Percentiles rank a stretch among this genome's conserved stretches.
Conservation (phyloP, 2,329 filamentous ascomycete genomes). For the Monilinia polystroma region DNA sequence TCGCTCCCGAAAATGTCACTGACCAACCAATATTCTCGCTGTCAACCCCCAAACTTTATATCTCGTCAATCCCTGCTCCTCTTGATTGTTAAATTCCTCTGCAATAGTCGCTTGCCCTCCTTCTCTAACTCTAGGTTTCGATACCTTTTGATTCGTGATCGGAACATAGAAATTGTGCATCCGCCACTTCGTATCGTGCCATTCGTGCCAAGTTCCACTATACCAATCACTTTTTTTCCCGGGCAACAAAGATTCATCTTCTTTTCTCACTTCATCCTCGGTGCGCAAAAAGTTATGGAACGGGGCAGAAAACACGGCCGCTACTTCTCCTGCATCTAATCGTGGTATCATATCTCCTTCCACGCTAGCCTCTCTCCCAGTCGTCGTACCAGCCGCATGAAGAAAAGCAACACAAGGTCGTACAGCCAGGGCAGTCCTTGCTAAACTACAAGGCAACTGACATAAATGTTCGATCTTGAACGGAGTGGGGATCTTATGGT, state of each 20-base stretch:
- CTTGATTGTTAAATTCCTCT: conserved; percentile 49
- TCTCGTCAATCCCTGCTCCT: conserved; percentile 48
- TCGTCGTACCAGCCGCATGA: conserved; percentile 53
- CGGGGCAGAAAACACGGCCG: conserved; percentile 87
- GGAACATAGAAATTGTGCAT: conserved; percentile 94
- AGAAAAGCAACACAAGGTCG: conserved; percentile 77
- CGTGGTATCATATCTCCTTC: conserved; percentile 74
- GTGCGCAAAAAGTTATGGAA: conserved; percentile 77
- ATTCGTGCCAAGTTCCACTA: conserved; percentile 75
- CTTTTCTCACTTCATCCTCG: conserved; percentile 53
- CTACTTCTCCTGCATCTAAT: conserved; percentile 86
- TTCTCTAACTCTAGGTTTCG: conserved; percentile 50
- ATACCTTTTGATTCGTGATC: conserved; percentile 66
- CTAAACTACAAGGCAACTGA: conserved; percentile 73
- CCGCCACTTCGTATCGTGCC: conserved; percentile 75
- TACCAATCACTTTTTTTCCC: conserved; percentile 64
- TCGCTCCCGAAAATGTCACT: neutral
- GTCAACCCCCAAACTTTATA: conserved; percentile 97
- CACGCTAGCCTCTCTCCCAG: conserved; percentile 48
- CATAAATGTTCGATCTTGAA: conserved; percentile 88
- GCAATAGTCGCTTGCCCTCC: conserved; percentile 48
- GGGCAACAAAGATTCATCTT: conserved; percentile 30
- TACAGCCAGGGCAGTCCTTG: conserved; percentile 71
- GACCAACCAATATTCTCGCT: conserved; percentile 72
- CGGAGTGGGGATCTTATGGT: conserved; percentile 66